These are phyloP conservation scores for Trypanosoma congolense DNA, from an alignment of 208 protist species.

Conservation along the genomic window DNA sequence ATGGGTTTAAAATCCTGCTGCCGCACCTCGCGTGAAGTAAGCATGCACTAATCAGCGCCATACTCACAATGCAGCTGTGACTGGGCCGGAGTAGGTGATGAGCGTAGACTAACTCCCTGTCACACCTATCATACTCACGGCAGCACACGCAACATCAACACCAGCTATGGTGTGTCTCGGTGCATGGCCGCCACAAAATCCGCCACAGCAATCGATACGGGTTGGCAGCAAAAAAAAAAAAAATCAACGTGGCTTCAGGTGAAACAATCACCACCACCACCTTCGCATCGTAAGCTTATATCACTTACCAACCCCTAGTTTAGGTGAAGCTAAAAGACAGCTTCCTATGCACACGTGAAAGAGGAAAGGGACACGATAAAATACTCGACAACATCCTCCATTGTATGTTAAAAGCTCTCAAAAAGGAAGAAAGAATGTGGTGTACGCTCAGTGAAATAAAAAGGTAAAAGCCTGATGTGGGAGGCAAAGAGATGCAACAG, in stretches of 20 bases:
- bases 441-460: too few relatives aligned
- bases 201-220: conserved; percentile 45
- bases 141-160: conserved; percentile 1
- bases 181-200: conserved; percentile 59
- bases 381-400: too few relatives aligned
- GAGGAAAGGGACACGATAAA: too few relatives aligned
- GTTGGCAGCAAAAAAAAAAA: conserved; percentile 54
- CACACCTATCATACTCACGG: neutral
- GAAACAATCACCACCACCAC: conserved; percentile 37
- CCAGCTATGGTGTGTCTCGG: conserved; percentile 29
- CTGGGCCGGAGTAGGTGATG: too few relatives aligned
- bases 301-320: neutral
- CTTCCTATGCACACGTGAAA: too few relatives aligned
- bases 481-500: too few relatives aligned
- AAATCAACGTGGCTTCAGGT: conserved; percentile 77
- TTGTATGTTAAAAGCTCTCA: too few relatives aligned
- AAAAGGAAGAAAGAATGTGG: too few relatives aligned
- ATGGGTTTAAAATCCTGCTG: conserved; percentile 37
- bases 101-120: too few relatives aligned
- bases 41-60: too few relatives aligned
- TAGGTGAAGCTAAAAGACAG: neutral
- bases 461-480: too few relatives aligned
- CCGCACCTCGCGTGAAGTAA: conserved; percentile 41
- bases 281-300: conserved; percentile 70
- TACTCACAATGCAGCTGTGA: too few relatives aligned